Conservation (phyloP, 2,329 filamentous ascomycete genomes). For the Ramularia endophylla region DNA sequence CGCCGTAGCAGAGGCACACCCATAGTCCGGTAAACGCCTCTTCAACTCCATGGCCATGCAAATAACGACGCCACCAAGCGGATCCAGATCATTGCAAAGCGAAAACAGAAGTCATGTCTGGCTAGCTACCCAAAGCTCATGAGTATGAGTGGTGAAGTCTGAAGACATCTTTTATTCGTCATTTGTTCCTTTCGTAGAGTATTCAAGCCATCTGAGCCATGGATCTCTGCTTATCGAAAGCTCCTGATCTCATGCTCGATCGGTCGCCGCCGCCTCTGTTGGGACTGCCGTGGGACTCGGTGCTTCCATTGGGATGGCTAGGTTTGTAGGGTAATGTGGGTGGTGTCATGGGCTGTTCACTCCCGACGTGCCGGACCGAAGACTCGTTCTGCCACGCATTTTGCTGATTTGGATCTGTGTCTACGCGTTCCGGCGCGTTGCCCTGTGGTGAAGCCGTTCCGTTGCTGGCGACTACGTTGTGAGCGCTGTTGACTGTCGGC, state of each 20-base stretch:
- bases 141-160: too few relatives aligned
- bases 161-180: slow-evolving; percentile 1
- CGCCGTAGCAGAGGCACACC: too few relatives aligned
- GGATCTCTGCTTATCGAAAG: slow-evolving; percentile 24
- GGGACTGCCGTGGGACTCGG: slow-evolving; percentile 28
- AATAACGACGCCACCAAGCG: not conserved
- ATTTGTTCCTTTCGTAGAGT: not conserved
- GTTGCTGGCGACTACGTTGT: slow-evolving; percentile 14
- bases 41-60: slow-evolving; percentile 2
- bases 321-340: slow-evolving; percentile 22
- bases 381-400: slow-evolving; percentile 73
- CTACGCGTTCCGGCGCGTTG: slow-evolving; percentile 59
- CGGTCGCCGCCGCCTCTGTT: slow-evolving; percentile 16
- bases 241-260: slow-evolving; percentile 18
- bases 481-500: slow-evolving; percentile 35
- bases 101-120: slow-evolving; percentile 1
- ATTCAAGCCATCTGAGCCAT: slow-evolving; percentile 16
- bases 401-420: slow-evolving; percentile 73
- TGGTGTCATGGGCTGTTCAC: slow-evolving; percentile 26
- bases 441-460: slow-evolving; percentile 35
- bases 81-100: not conserved
- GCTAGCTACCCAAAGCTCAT: slow-evolving; percentile 1
- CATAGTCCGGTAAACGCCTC: too few relatives aligned
- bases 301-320: slow-evolving; percentile 22
- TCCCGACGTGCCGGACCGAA: slow-evolving; percentile 67